Percentiles rank a stretch among this genome's conserved stretches.
These are phyloP conservation scores for Kalaharituber pfeilii DNA, from an alignment of 2,329 filamentous ascomycete genomes.

Conservation along the genomic window DNA sequence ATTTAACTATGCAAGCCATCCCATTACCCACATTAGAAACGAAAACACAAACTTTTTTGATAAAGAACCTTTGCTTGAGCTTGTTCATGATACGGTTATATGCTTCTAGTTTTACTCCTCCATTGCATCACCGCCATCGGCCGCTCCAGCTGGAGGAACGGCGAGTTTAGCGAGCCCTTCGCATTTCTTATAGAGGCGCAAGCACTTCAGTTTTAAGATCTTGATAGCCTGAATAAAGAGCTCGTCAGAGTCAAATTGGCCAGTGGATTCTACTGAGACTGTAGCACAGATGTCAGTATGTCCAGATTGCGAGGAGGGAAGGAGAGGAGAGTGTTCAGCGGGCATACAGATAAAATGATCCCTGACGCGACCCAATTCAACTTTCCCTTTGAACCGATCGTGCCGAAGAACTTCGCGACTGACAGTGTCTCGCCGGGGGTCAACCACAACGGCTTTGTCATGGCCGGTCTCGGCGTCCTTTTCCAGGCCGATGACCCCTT, in stretches of 20 bases:
- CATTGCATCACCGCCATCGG: neutral
- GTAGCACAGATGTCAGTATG: neutral
- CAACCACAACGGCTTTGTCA: slow-evolving; percentile 67
- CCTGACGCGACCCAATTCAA: slow-evolving; percentile 71
- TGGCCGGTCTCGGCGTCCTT: slow-evolving; percentile 58
- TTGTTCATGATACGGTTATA: too few relatives aligned
- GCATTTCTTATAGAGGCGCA: slow-evolving; percentile 33
- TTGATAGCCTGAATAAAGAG: slow-evolving; percentile 81
- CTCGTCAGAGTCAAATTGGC: slow-evolving; percentile 86
- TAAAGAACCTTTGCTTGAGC: neutral
- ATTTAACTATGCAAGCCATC: too few relatives aligned
- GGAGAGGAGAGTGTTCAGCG: neutral
- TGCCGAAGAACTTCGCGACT: slow-evolving; percentile 84
- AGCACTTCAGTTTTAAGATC: slow-evolving; percentile 69
- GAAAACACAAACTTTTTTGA: too few relatives aligned
- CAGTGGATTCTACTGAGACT: slow-evolving; percentile 75
- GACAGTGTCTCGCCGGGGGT: slow-evolving; percentile 88
- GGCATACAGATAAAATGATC: slow-evolving; percentile 76
- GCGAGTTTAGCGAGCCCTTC: neutral
- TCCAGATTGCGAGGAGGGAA: neutral
- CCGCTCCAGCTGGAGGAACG: neutral
- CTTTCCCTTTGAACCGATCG: slow-evolving; percentile 84
- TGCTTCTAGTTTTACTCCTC: neutral
- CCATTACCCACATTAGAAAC: too few relatives aligned
- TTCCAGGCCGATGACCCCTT: slow-evolving; percentile 69